A percentile compares a stretch with the other conserved stretches of the same genome.
Evolutionary conservation across 2,329 filamentous ascomycete species (phyloP).

Genomic region (Lachnum nothofagi): DNA sequence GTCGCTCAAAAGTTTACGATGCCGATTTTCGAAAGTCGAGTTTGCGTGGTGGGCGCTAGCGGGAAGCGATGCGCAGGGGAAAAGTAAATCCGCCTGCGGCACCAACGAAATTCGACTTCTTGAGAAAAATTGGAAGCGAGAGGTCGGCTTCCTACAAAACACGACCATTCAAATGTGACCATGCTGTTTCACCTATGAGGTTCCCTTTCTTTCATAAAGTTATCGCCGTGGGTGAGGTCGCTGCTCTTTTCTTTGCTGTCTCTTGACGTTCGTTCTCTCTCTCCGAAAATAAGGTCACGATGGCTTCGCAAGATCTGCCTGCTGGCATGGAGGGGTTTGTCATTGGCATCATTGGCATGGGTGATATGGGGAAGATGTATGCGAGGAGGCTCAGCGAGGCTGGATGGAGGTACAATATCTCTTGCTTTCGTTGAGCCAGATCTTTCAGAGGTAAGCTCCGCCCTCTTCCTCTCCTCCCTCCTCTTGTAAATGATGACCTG

Average conservation of each 20-base stretch:
- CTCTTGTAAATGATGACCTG: slow-evolving; percentile 83
- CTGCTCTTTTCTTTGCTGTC: neutral
- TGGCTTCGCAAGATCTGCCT: slow-evolving; percentile 7
- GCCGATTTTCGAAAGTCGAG: slow-evolving; percentile 1
- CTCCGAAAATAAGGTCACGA: slow-evolving; percentile 6
- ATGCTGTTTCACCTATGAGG: neutral
- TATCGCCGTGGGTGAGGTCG: neutral
- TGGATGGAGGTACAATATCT: slow-evolving; percentile 82
- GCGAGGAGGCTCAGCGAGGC: slow-evolving; percentile 80
- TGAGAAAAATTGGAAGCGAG: neutral
- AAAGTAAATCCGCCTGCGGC: too few relatives aligned
- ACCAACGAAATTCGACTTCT: too few relatives aligned
- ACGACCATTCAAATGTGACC: neutral
- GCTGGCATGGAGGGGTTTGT: slow-evolving; percentile 50
- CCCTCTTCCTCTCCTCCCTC: slow-evolving; percentile 25
- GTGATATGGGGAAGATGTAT: slow-evolving; percentile 99
- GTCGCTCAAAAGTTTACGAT: slow-evolving; percentile 32
- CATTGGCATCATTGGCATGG: slow-evolving; percentile 96
- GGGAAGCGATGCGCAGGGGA: neutral
- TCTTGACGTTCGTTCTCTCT: slow-evolving; percentile 4
- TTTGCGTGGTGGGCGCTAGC: neutral
- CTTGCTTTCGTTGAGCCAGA: slow-evolving; percentile 24
- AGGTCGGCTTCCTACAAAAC: neutral
- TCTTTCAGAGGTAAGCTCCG: slow-evolving; percentile 27
- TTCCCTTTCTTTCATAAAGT: neutral